Base-by-base conservation (phyloP, 2,329 filamentous ascomycete genomes). In the Polytolypa hystricis region DNA sequence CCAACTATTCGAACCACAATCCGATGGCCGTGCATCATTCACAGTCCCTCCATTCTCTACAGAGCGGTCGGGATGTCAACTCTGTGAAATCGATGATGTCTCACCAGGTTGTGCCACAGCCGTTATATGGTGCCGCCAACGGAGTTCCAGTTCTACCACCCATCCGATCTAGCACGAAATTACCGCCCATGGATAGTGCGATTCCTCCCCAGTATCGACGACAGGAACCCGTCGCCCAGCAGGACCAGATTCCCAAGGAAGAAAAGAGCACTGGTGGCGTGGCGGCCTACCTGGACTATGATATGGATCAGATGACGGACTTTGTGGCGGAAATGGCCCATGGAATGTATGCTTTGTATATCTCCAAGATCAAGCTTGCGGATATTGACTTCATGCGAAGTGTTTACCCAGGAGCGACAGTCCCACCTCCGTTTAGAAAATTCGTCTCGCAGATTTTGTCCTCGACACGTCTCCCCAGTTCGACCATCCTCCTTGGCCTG, bases 241-340 rank as follows among this genome's bases (percentile, higher is more conserved):
- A 39, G 29, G 39, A 42, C 16, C 30, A 39, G 33, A 53, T 51
- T 29, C 57, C 53, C 17, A 79, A 78, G 57, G 74, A 79, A 49
- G 75, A 79, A 48, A 79, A 78, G 57, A 64, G 74, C n/a, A 74
- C 74, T 38, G 86, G 87, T 57, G 87, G 87, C 51, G 87, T 95
- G 26, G 91, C 87, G 51, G 85, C 85, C 53, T 83, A 93, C 65
- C 76, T 95, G 62, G 87, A 94, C 69, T 95, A 95, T 60, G 86
- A 94, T 63, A 89, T 94, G 77, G 85, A 93, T 57, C 71, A 82
- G 60, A 95, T 94, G 87, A 81, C 85, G 45, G 85, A 93, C 58
- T 95, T 93, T 62, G 86, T 94, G 56, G 81, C 84, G 44, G 84
- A 93, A 57, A 93, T 89, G 77, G 78, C 86, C 42, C 71, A 81